phyloP scores from a whole-genome alignment of 2,329 filamentous ascomycete genomes.

The Cordyceps sp. region DNA sequence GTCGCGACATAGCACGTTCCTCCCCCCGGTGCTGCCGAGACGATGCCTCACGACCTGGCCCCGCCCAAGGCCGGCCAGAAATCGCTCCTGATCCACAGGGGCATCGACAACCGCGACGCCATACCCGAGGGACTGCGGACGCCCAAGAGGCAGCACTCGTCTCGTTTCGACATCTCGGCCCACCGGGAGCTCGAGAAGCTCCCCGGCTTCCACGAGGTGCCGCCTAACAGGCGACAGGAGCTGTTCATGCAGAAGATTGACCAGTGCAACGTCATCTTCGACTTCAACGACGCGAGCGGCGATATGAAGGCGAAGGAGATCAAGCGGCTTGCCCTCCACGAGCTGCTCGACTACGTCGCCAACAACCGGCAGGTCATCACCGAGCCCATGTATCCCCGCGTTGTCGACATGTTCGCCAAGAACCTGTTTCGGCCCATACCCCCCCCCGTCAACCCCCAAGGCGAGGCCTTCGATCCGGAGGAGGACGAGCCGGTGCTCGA shows the following conservation, averaged over 20 bases:
- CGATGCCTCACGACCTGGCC: conserved; percentile 92
- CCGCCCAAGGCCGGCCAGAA: conserved; percentile 87
- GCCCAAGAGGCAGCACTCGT: conserved; percentile 92
- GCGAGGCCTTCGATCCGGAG: conserved; percentile 94
- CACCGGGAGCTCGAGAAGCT: conserved; percentile 94
- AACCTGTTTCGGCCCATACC: conserved; percentile 96
- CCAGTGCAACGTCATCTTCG: conserved; percentile 99
- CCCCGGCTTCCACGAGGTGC: conserved; percentile 93
- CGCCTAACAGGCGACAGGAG: conserved; percentile 84
- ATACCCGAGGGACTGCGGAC: conserved; percentile 90
- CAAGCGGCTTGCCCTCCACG: conserved; percentile 88
- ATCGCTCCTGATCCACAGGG: conserved; percentile 69
- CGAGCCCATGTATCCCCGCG: conserved; percentile 95
- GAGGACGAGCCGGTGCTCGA: conserved; percentile 96
- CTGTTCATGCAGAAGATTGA: conserved; percentile 99
- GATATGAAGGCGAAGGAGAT: conserved; percentile 99
- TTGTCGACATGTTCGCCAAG: conserved; percentile 99
- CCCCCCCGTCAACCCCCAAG: conserved; percentile 92
- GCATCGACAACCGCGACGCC: conserved; percentile 74
- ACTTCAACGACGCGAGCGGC: conserved; percentile 94
- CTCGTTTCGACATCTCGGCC: conserved; percentile 92
- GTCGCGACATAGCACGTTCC: conserved; percentile 50
- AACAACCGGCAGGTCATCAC: conserved; percentile 98
- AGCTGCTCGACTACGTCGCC: conserved; percentile 92
- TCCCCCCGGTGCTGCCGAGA: conserved; percentile 84